phyloP scores from a whole-genome alignment of 2,329 filamentous ascomycete species.

The Sarocladium strictum region DNA sequence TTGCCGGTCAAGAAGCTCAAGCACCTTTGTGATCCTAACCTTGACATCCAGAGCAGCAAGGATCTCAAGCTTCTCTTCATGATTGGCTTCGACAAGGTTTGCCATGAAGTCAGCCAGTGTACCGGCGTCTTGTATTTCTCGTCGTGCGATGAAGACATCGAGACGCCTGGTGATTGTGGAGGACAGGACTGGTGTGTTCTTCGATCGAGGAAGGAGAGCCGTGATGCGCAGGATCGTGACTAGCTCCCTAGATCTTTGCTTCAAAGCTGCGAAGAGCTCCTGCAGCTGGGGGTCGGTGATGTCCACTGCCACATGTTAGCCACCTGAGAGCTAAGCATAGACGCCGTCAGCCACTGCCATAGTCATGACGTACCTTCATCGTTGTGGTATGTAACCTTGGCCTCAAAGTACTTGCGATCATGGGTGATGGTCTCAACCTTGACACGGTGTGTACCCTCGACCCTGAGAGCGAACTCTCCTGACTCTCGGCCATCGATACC shows the following conservation, averaged over 20 bases:
- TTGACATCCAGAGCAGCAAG: constrained; percentile 76
- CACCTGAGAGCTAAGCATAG: not conserved
- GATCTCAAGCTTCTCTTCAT: constrained; percentile 87
- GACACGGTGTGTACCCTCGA: constrained; percentile 78
- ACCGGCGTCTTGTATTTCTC: constrained; percentile 76
- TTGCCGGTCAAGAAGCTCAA: constrained; percentile 78
- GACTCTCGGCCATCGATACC: constrained; percentile 70
- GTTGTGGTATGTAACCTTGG: constrained; percentile 63
- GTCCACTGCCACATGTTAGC: constrained; percentile 19
- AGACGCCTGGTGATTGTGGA: constrained; percentile 81
- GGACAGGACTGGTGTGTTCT: constrained; percentile 60
- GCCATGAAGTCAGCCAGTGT: constrained; percentile 93
- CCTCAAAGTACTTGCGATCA: constrained; percentile 83
- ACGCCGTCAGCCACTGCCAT: no score
- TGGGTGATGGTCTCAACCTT: constrained; percentile 59
- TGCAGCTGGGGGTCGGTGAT: constrained; percentile 54
- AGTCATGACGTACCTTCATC: constrained; percentile 53
- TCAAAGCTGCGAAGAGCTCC: constrained; percentile 72
- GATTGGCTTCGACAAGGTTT: constrained; percentile 78
- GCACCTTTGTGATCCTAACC: constrained; percentile 71
- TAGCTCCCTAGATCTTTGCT: constrained; percentile 79
- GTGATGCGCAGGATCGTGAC: constrained; percentile 79
- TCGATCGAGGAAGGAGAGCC: constrained; percentile 69
- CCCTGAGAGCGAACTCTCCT: constrained; percentile 74
- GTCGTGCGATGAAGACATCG: constrained; percentile 80